Conservation (phyloP, 116 monocot species). For the Dioscorea cayenensis region DNA sequence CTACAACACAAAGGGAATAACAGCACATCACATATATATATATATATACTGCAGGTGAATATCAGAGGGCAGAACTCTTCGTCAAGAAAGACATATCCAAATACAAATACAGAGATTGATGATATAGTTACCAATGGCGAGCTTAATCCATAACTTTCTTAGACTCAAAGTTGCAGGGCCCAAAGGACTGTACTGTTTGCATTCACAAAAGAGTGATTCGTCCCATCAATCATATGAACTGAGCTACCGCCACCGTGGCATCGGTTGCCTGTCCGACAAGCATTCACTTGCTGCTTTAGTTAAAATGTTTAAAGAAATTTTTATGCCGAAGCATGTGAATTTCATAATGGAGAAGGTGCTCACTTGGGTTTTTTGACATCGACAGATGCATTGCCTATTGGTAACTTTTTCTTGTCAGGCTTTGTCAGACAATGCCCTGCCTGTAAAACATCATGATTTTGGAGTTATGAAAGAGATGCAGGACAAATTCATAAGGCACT, state of each 20-base stretch:
- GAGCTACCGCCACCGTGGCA: constrained; percentile 37
- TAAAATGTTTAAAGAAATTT: neutral
- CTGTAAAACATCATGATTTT: neutral
- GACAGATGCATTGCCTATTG: constrained; percentile 12
- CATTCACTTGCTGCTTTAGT: neutral
- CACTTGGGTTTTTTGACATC: constrained; percentile 35
- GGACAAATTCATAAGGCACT: neutral
- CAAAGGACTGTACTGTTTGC: neutral
- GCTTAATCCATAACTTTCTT: neutral
- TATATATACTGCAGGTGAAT: too few relatives aligned
- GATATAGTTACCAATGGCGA: neutral
- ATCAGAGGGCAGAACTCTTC: too few relatives aligned
- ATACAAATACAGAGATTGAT: neutral
- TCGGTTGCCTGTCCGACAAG: constrained; percentile 24
- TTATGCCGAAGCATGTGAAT: neutral
- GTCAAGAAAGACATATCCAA: neutral
- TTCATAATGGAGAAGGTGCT: neutral
- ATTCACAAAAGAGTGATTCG: neutral
- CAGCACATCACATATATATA: too few relatives aligned
- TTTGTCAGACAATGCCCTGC: neutral
- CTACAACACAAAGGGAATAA: too few relatives aligned
- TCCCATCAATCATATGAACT: neutral
- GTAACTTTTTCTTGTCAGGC: neutral
- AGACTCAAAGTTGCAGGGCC: neutral
- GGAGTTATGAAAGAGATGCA: neutral